phyloP scores from a whole-genome alignment of 2,329 filamentous ascomycete genomes.

The Botrytis fabae region DNA sequence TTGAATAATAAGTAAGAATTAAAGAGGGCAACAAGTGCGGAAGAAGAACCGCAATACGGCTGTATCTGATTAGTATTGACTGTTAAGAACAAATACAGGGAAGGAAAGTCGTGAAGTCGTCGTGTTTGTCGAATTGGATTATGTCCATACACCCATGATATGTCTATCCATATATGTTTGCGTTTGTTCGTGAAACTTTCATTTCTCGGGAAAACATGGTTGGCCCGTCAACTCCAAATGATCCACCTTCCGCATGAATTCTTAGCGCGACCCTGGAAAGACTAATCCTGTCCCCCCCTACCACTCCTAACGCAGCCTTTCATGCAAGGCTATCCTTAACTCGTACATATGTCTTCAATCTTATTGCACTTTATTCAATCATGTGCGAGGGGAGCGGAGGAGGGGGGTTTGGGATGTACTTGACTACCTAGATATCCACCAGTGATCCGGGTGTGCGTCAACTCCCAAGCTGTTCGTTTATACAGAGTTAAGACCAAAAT shows the following conservation, averaged over 20 bases:
- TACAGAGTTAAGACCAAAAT: neutral
- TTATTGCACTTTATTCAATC: neutral
- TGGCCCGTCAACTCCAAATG: constrained; percentile 9
- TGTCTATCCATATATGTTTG: neutral
- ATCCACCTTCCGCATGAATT: neutral
- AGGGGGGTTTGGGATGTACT: neutral
- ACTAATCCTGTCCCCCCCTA: neutral
- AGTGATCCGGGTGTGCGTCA: neutral
- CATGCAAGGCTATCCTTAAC: constrained; percentile 3
- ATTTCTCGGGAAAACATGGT: constrained; percentile 17
- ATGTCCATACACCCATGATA: neutral
- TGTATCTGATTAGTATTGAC: neutral
- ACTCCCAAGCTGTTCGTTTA: neutral
- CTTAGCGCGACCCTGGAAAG: constrained; percentile 1
- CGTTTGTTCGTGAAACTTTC: constrained; percentile 2
- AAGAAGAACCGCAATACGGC: constrained; percentile 1
- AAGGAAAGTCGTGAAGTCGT: constrained; percentile 3
- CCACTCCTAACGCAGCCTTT: neutral
- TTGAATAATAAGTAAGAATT: neutral
- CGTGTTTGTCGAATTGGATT: neutral
- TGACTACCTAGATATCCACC: neutral
- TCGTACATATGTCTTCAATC: neutral
- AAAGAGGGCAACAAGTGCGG: neutral
- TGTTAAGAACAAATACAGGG: neutral
- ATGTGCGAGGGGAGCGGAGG: neutral